Base-by-base conservation (phyloP, 2,329 filamentous ascomycete species). In the Penicillium crustosum region DNA sequence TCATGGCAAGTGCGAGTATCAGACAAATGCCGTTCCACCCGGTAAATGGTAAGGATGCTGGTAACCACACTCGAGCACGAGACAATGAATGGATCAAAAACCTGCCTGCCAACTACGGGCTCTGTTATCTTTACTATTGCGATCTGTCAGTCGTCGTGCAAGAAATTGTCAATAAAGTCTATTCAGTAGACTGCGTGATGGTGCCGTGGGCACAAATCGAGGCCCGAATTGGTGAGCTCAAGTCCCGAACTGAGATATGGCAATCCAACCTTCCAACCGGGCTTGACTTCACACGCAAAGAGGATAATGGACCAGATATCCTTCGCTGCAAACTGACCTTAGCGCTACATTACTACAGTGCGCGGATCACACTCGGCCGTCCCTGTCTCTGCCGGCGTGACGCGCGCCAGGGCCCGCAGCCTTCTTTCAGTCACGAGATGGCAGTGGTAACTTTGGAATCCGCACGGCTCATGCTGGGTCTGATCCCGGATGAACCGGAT, bases 311-410 rank as follows among this genome's bases (percentile, higher is more conserved):
- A 9, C 54, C 68, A 2, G 69, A 72, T 23, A 61, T 71, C 19
- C 68, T 78, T 19, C 72, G 77, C 44, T 65, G 62, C 49, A 77
- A 77, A 47, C 66, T 79, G 48, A 69, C 69, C 25, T 66, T 80
- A 19, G 78, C 75, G 3, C 76, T 80, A 49, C 70, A 74, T 49
- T 80, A 75, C 65, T 77, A 79, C 57, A 78, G 78, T 54, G 70
- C 73, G 21, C 73, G 73, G 23, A 77, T 78, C 55, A 77, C 75
- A 19, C 68, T 79, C 7, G 75, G 78, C 45, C 75, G 78, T 17
- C 78, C 78, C 5, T 79, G 77, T 60, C 72, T 79, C n/a, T 80
- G 78, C 59, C 74, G 76, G 19, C 71, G 75, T 25, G 77, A 78
- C 50, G 70, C 75, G 35, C 68, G 68, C 19, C 64, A 61, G 48